phyloP scores from a whole-genome alignment of 202 grass and related monocot genomes.

The Hordeum pubiflorum region DNA sequence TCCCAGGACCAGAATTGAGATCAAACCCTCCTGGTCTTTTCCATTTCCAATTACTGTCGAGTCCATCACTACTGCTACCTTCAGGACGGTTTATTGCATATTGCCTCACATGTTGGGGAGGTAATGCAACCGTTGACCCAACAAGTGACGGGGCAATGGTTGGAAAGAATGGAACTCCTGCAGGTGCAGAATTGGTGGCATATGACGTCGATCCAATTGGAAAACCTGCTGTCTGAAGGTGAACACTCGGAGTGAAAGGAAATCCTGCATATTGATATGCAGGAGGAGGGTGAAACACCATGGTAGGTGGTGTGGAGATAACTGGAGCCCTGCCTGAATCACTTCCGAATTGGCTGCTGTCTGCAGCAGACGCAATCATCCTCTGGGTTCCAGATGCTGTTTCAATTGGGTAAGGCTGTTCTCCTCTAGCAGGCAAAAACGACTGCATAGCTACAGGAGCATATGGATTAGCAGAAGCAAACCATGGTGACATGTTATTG shows the following conservation, averaged over 20 bases:
- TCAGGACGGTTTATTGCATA: conserved; percentile 69
- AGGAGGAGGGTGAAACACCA: conserved; percentile 58
- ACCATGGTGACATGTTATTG: conserved; percentile 58
- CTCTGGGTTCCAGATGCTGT: conserved; percentile 47
- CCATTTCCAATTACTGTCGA: conserved; percentile 58
- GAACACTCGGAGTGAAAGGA: conserved; percentile 51
- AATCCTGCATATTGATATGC: conserved; percentile 63
- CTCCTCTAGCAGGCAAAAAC: conserved; percentile 62
- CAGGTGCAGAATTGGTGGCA: conserved; percentile 46
- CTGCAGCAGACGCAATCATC: conserved; percentile 45
- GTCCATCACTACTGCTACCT: conserved; percentile 52
- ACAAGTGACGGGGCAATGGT: conserved; percentile 40
- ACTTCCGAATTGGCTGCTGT: conserved; percentile 44
- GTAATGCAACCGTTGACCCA: conserved; percentile 44
- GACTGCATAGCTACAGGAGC: conserved; percentile 59
- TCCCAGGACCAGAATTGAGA: conserved; percentile 82
- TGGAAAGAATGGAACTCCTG: conserved; percentile 48
- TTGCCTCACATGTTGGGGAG: conserved; percentile 54
- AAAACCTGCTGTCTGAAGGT: conserved; percentile 51
- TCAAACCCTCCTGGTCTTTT: conserved; percentile 68
- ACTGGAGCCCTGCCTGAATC: conserved; percentile 48
- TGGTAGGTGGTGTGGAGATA: conserved; percentile 61
- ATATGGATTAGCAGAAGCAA: conserved; percentile 39
- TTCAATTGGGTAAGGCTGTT: conserved; percentile 56
- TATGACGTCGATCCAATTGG: conserved; percentile 53